Base-by-base conservation (phyloP, 1,284 basidiomycete genomes). In the Ustilago trichophora region DNA sequence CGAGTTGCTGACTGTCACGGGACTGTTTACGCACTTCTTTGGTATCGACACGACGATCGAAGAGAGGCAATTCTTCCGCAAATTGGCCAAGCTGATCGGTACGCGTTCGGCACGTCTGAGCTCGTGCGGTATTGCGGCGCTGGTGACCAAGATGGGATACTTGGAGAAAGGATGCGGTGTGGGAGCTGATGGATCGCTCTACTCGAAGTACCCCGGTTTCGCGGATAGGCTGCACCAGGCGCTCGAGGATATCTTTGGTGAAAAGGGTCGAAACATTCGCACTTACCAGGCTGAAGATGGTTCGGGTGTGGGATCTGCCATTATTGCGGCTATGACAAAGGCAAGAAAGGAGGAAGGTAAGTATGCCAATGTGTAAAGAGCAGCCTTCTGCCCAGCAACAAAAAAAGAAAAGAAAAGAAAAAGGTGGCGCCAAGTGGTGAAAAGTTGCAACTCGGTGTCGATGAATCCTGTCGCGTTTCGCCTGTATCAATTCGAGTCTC, bases 1-100 rank as follows among this genome's bases (percentile, higher is more conserved):
- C 79, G 95, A 98, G 82, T 87, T 97, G 35, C 87, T 98, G 45
- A 97, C 94, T 86, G 88, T 93, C 77, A 92, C 95, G 73, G 94
- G 95, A 47, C 92, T 98, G 73, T 98, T 98, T 84, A 88, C 71
- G 13, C 77, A 79, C 75, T 80, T 80, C 40, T 83, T 82, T 51
- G 68, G 72, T 15, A 60, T 80, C 36, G 77, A 80, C 50, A 80
- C 78, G 2, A 77, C 74, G 21, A 49, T 74, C 26, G 68, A 75
- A 49, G 78, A 80, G 72, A 63, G 78, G 25, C 53, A 72, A 24
- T 80, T 80, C 60, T 77, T 80, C 72, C 64, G 67, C 45, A 89
- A 91, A 6, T 88, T 98, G 22, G 82, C 82, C 12, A 89, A 90
- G 76, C 86, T 97, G 31, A 78, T 80, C 55, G 78, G 78, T 22